Evolutionary conservation across 176 grass and related monocot genomes (phyloP).

Genomic region (Lolium perenne): DNA sequence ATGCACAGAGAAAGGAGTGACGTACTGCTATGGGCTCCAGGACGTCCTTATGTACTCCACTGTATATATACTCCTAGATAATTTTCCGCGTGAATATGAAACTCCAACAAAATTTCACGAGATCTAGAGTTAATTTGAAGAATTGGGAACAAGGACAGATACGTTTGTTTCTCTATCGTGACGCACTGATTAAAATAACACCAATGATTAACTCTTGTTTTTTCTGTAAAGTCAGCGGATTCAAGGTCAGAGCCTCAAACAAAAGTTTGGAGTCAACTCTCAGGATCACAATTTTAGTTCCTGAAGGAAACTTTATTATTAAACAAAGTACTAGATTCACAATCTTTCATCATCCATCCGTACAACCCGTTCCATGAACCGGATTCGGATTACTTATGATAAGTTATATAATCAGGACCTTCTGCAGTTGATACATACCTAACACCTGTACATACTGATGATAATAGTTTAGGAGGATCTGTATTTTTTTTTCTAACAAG

Average conservation of each 20-base stretch:
- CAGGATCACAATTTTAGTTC: background rate
- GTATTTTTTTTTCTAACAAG: background rate
- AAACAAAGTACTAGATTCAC: background rate
- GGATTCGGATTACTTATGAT: background rate
- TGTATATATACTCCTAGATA: too few relatives aligned
- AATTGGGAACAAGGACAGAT: background rate
- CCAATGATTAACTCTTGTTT: slow-evolving; percentile 38
- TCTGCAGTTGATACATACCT: background rate
- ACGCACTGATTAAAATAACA: slow-evolving; percentile 42
- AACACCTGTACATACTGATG: background rate
- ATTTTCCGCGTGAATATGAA: background rate
- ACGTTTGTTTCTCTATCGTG: background rate
- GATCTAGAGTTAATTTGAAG: background rate
- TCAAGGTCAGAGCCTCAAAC: slow-evolving; percentile 36
- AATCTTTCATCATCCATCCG: slow-evolving; percentile 1
- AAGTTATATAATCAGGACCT: background rate
- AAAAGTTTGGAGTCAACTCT: slow-evolving; percentile 36
- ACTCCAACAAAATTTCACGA: background rate
- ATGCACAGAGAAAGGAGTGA: too few relatives aligned
- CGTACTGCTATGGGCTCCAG: too few relatives aligned
- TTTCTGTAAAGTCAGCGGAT: background rate
- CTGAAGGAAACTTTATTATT: background rate
- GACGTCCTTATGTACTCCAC: too few relatives aligned
- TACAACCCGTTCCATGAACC: background rate
- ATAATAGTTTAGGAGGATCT: background rate